Percentiles rank a stretch among this genome's conserved stretches.
Conservation (phyloP, 768 basidiomycete genomes). For the Leucosporidium scottii region DNA sequence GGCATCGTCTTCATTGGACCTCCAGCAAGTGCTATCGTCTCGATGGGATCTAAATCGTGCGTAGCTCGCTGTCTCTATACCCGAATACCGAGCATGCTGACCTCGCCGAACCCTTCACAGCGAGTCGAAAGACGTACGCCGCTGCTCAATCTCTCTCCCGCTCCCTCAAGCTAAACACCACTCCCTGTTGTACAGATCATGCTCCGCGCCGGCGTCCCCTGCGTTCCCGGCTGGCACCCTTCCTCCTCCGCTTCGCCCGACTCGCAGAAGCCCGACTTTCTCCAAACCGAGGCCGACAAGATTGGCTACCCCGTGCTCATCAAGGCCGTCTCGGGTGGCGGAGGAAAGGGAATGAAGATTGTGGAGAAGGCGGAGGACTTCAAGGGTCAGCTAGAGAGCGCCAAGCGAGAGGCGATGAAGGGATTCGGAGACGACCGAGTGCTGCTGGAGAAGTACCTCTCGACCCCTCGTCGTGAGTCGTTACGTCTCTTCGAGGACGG, state of each 20-base stretch:
- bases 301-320: slow-evolving; percentile 89
- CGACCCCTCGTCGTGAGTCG: background rate
- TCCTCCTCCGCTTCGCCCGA: slow-evolving; percentile 45
- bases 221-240: slow-evolving; percentile 83
- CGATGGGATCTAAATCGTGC: slow-evolving; percentile 90
- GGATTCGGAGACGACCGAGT: slow-evolving; percentile 81
- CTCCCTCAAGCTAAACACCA: slow-evolving; percentile 9
- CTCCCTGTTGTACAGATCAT: slow-evolving; percentile 25
- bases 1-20: slow-evolving; percentile 88
- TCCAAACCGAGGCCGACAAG: slow-evolving; percentile 60
- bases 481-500: too few species aligned
- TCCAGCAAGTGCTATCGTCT: slow-evolving; percentile 74
- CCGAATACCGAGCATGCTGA: background rate
- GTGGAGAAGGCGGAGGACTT: slow-evolving; percentile 65
- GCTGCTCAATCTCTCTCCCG: background rate
- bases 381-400: slow-evolving; percentile 70
- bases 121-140: slow-evolving; percentile 70
- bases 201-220: slow-evolving; percentile 77
- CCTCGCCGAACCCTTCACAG: slow-evolving; percentile 44
- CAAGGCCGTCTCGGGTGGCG: slow-evolving; percentile 93
- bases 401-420: slow-evolving; percentile 79
- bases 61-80: slow-evolving; percentile 36
- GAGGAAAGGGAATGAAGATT: slow-evolving; percentile 90
- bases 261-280: slow-evolving; percentile 65
- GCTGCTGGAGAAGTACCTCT: slow-evolving; percentile 78